These are phyloP conservation scores for Carex parvula DNA, from an alignment of 176 grass and related monocot species.

Conservation along the genomic window DNA sequence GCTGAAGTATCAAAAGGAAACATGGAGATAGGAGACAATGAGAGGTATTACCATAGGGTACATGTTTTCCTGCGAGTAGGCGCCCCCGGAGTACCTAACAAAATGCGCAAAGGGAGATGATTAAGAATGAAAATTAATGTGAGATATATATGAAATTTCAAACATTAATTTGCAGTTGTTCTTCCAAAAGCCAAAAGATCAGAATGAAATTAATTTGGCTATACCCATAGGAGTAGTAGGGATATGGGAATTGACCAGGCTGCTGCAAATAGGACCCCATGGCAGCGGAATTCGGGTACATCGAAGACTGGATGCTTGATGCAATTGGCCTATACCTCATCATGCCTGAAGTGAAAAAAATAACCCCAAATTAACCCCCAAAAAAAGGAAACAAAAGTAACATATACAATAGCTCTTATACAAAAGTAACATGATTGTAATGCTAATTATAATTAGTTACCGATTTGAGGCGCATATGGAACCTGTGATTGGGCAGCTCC, in stretches of 20 bases:
- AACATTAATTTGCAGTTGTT: background rate
- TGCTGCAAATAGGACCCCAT: conserved; percentile 44
- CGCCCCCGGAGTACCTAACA: conserved; percentile 34
- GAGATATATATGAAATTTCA: too few relatives aligned
- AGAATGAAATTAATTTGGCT: background rate
- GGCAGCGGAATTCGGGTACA: conserved; percentile 29
- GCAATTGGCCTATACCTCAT: conserved; percentile 27
- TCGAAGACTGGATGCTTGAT: conserved; percentile 20
- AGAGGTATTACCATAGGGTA: conserved; percentile 39
- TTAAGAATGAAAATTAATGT: conserved; percentile 5
- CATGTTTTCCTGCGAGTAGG: conserved; percentile 47
- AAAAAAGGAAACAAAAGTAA: background rate
- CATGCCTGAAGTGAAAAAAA: conserved; percentile 28
- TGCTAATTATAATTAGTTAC: background rate
- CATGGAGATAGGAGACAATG: background rate
- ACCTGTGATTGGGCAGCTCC: conserved; percentile 24
- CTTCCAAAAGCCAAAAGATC: background rate
- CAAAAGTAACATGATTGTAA: background rate
- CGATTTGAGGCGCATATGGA: conserved; percentile 19
- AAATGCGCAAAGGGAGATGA: background rate
- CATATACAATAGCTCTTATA: background rate
- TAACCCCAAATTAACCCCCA: background rate
- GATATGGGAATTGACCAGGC: conserved; percentile 29
- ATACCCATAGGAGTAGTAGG: conserved; percentile 50
- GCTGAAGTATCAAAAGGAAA: background rate